These are phyloP conservation scores for Daedaleopsis sinensis DNA, from an alignment of 768 basidiomycete species.

Conservation along the genomic window DNA sequence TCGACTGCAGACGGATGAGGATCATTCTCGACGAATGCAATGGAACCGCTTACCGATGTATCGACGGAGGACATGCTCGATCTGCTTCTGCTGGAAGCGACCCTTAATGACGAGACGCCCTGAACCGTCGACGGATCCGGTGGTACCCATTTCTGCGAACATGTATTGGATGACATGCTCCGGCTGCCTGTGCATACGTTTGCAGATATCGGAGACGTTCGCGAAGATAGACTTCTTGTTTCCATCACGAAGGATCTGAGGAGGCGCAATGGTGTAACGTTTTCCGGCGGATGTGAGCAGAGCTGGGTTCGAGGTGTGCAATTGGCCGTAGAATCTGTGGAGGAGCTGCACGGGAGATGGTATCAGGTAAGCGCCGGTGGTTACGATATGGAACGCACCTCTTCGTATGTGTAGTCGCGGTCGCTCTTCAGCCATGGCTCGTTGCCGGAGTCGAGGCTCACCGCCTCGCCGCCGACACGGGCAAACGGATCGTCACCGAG, in stretches of 20 bases:
- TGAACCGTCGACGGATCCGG: constrained; percentile 90
- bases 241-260: constrained; percentile 91
- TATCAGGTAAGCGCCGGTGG: not conserved
- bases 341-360: constrained; percentile 62
- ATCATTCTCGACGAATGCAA: not conserved
- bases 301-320: constrained; percentile 93
- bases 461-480: constrained; percentile 49
- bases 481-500: constrained; percentile 91
- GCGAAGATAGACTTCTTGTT: constrained; percentile 98
- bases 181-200: constrained; percentile 96
- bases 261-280: constrained; percentile 96
- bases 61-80: constrained; percentile 93
- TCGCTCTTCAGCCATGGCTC: constrained; percentile 93
- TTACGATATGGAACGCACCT: constrained; percentile 51
- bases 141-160: constrained; percentile 98
- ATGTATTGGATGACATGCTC: constrained; percentile 98
- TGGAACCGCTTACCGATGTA: constrained; percentile 81
- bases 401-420: constrained; percentile 94
- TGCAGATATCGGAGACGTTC: constrained; percentile 97
- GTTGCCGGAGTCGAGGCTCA: constrained; percentile 70
- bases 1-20: constrained; percentile 60
- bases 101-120: constrained; percentile 96
- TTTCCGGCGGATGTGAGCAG: constrained; percentile 84
- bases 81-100: constrained; percentile 97
- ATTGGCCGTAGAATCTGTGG: constrained; percentile 85